These are phyloP conservation scores for Mikania micrantha DNA, from an alignment of 129 eudicot genomes.

Conservation along the genomic window DNA sequence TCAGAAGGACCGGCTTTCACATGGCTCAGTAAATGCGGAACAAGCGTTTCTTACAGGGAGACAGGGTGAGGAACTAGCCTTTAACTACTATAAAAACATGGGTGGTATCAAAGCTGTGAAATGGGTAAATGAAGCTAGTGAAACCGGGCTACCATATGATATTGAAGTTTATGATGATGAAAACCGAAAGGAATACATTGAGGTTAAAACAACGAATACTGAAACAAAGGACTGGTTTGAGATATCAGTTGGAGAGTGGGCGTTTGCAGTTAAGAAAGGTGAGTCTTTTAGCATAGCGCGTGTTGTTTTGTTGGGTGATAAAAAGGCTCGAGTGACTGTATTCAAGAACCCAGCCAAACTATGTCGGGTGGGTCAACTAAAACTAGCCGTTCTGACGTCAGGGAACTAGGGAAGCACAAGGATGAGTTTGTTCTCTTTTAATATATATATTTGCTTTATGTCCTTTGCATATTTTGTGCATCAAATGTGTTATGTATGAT, in stretches of 20 bases:
- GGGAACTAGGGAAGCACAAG: conserved; percentile 20
- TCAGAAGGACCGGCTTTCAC: conserved; percentile 31
- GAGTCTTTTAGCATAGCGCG: conserved; percentile 71
- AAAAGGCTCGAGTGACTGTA: conserved; percentile 34
- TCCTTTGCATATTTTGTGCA: conserved; percentile 3
- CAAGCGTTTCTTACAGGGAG: conserved; percentile 59
- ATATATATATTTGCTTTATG: not conserved
- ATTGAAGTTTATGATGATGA: conserved; percentile 42
- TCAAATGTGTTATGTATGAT: not conserved
- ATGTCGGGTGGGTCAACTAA: conserved; percentile 62
- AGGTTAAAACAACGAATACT: conserved; percentile 78
- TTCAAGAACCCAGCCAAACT: conserved; percentile 67
- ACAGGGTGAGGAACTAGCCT: conserved; percentile 71
- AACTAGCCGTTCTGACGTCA: conserved; percentile 61
- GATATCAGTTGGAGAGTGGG: conserved; percentile 79
- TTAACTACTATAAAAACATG: conserved; percentile 38
- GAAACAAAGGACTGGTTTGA: conserved; percentile 64
- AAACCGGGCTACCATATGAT: conserved; percentile 82
- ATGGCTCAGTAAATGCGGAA: conserved; percentile 25
- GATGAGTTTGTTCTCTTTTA: not conserved
- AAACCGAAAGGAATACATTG: conserved; percentile 48
- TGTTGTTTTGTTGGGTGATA: conserved; percentile 44
- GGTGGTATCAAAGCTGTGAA: conserved; percentile 35
- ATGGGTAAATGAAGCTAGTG: conserved; percentile 72
- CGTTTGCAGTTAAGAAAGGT: conserved; percentile 79